These are phyloP conservation scores for Trichomonas gallinae DNA, from an alignment of 208 protist species.

Conservation along the genomic window DNA sequence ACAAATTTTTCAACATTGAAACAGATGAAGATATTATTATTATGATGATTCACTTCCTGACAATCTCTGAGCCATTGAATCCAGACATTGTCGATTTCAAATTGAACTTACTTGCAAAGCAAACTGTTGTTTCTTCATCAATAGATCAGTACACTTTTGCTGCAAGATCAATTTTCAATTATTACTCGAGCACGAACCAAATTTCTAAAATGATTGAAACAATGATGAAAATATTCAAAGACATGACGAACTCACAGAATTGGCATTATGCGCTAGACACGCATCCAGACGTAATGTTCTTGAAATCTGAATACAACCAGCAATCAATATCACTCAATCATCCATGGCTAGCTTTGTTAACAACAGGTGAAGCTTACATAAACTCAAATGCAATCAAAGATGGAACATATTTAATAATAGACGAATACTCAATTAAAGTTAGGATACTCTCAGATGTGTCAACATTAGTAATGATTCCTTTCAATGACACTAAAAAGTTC, in stretches of 20 bases:
- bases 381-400: background rate
- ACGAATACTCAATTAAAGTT: background rate
- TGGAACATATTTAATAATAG: background rate
- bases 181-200: background rate
- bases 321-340: no score
- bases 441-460: background rate
- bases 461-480: background rate
- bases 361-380: background rate
- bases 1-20: background rate
- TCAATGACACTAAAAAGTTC: background rate
- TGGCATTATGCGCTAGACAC: background rate
- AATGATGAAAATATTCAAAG: background rate
- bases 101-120: background rate
- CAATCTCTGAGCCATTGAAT: background rate
- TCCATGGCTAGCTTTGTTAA: background rate
- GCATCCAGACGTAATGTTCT: background rate
- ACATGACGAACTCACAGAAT: background rate
- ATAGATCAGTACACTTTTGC: background rate
- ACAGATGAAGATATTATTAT: background rate
- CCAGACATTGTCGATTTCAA: background rate
- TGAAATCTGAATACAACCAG: background rate
- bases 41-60: background rate
- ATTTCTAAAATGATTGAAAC: background rate
- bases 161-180: background rate
- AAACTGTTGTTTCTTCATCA: background rate